A percentile compares a stretch with the other conserved stretches of the same genome.
Evolutionary conservation across 345 rosid genomes (phyloP).

Genomic region (Gynandropsis gynandra): DNA sequence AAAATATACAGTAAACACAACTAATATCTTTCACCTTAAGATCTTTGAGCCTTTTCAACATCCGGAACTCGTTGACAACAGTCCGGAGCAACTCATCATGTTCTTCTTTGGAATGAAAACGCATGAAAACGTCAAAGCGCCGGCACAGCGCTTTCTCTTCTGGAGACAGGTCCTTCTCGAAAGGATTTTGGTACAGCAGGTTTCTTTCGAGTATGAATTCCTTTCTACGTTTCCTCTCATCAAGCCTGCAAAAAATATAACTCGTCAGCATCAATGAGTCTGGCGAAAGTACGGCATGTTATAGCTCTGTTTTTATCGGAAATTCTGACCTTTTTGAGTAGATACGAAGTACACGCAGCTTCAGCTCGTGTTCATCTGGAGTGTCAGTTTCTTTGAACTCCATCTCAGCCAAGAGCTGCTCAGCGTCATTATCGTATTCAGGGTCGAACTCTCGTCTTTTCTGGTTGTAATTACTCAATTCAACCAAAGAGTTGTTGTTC

Average conservation of each 20-base stretch:
- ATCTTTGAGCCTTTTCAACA: conserved; percentile 61
- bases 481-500: too few relatives aligned
- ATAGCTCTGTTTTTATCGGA: conserved; percentile 10
- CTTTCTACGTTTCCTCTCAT: conserved; percentile 89
- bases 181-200: conserved; percentile 58
- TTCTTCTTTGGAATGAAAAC: conserved; percentile 89
- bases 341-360: conserved; percentile 71
- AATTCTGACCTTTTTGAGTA: conserved; percentile 64
- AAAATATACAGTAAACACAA: conserved; percentile 9
- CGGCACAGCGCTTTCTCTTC: conserved; percentile 71
- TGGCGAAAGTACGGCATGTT: conserved; percentile 1
- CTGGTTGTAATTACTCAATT: too few relatives aligned
- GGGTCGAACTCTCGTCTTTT: too few relatives aligned
- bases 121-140: conserved; percentile 80
- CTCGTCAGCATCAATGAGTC: conserved; percentile 10
- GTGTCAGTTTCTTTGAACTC: too few relatives aligned
- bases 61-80: conserved; percentile 64
- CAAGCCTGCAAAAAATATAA: conserved; percentile 52
- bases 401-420: too few relatives aligned
- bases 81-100: conserved; percentile 74
- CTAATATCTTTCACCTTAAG: conserved; percentile 48
- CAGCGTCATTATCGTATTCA: too few relatives aligned
- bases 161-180: conserved; percentile 70
- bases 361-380: conserved; percentile 78
- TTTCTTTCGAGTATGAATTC: conserved; percentile 85